phyloP scores from a whole-genome alignment of 331 rosid species.

The Dryas integrifolia region DNA sequence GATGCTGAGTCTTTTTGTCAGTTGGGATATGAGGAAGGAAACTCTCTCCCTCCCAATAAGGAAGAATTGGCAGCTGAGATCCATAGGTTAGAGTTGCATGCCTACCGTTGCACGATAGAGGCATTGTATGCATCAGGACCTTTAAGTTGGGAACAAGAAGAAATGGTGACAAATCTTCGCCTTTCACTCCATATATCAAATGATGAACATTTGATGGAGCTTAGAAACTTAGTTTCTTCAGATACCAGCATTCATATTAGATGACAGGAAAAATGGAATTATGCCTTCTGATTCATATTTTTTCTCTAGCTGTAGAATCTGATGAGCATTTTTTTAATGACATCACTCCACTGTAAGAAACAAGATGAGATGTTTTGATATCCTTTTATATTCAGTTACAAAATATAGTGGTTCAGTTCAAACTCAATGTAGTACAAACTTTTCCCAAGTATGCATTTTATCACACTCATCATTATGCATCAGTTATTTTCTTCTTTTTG shows the following conservation, averaged over 20 bases:
- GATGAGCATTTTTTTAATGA: constrained; percentile 35
- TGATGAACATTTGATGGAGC: constrained; percentile 86
- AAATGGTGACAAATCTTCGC: constrained; percentile 90
- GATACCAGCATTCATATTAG: constrained; percentile 60
- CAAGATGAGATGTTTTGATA: constrained; percentile 42
- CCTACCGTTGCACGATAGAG: constrained; percentile 91
- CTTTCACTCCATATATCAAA: constrained; percentile 88
- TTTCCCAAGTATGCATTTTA: constrained; percentile 32
- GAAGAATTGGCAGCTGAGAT: constrained; percentile 65
- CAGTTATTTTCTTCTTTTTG: constrained; percentile 29
- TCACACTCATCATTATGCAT: constrained; percentile 16
- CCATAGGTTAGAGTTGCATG: constrained; percentile 93
- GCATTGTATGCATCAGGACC: constrained; percentile 96
- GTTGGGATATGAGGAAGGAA: constrained; percentile 44
- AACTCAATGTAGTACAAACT: constrained; percentile 42
- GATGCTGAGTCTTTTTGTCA: constrained; percentile 66
- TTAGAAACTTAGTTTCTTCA: constrained; percentile 79
- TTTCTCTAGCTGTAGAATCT: constrained; percentile 46
- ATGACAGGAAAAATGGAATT: constrained; percentile 50
- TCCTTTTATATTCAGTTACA: constrained; percentile 39
- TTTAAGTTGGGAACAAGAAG: constrained; percentile 96
- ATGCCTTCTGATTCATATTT: constrained; percentile 16
- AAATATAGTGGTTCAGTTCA: constrained; percentile 38
- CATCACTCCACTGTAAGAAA: constrained; percentile 60
- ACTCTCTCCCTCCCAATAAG: constrained; percentile 42